These are phyloP conservation scores for Dianthus caryophyllus DNA, from an alignment of 148 eudicot species.

Conservation along the genomic window DNA sequence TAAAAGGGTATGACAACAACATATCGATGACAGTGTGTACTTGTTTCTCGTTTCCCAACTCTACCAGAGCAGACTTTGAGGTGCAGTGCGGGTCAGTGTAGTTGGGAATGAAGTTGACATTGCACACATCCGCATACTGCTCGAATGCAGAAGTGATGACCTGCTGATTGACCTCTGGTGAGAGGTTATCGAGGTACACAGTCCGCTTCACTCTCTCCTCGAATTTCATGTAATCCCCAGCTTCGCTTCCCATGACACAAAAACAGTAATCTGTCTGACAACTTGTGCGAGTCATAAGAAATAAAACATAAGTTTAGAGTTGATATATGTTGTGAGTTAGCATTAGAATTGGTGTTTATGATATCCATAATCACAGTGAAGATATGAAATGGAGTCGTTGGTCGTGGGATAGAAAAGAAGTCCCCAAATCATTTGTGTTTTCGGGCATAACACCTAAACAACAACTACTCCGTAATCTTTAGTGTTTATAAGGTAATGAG, in stretches of 20 bases:
- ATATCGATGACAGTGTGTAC: constrained; percentile 35
- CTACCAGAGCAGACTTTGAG: constrained; percentile 58
- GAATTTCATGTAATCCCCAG: constrained; percentile 56
- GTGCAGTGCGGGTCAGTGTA: constrained; percentile 32
- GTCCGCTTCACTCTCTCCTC: constrained; percentile 62
- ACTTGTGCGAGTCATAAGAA: neutral
- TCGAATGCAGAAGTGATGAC: constrained; percentile 56
- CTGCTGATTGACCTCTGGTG: constrained; percentile 51
- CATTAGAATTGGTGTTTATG: too few species aligned
- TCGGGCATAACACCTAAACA: too few species aligned
- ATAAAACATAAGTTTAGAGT: neutral
- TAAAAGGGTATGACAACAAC: constrained; percentile 44
- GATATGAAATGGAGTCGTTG: too few species aligned
- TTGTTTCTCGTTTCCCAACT: constrained; percentile 43
- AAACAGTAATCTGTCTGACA: neutral
- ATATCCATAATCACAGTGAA: too few species aligned
- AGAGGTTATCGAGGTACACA: constrained; percentile 66
- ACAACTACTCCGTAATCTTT: too few species aligned
- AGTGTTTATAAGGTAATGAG: too few species aligned
- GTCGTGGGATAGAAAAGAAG: too few species aligned
- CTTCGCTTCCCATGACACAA: constrained; percentile 38
- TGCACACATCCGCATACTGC: constrained; percentile 57
- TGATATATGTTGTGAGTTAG: too few species aligned
- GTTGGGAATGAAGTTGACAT: constrained; percentile 45
- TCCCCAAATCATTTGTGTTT: too few species aligned